Base-by-base conservation (phyloP, 352 stramenopile species). In the Globisporangium mamillatum region DNA sequence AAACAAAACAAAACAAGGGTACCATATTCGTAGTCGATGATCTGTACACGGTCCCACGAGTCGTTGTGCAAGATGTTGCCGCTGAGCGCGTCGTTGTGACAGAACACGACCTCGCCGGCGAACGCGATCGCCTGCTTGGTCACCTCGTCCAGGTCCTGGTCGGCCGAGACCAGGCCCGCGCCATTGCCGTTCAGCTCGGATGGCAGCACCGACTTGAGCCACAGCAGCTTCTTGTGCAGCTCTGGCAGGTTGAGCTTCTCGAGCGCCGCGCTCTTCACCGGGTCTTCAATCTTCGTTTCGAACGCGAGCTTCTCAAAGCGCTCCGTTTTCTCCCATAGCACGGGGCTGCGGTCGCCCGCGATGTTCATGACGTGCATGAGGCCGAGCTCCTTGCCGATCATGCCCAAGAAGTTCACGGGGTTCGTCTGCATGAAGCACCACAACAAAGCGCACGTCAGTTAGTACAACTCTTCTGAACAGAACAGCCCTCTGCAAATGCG, bases 21-120 rank as follows among this genome's bases (percentile, higher is more conserved):
- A 71, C 66, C 66, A 73, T 98, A 98, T 79, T 98, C 94, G 77
- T 97, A 98, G 80, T 98, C 94, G 69, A 98, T 98, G 71, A 98
- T 92, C 77, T 95, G 90, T 56, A 98, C 88, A 44, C 88, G 88
- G 67, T 88, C 76, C 81, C 88, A 93, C 46, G 72, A 68, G 36
- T 87, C 78, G 69, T 86, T 90, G 75, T 92, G 79, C 56, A 96
- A 66, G 58, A 94, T 92, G 75, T 94, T 95, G 70, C 88, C 86
- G 60, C 87, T 96, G 50, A 98, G 83, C 52, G 96, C 73, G 72
- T 98, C 94, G 73, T 98, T 98, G 84, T 98, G 94, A 69, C 90
- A 98, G 64, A 98, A 97, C 8, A 97, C 90, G 12, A 92, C 74
- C 44, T 97, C 89, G 36, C 77, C 80, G 27, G 92, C 75, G 60